Base-by-base conservation (phyloP, 2,329 filamentous ascomycete genomes). In the Monilinia aucupariae region DNA sequence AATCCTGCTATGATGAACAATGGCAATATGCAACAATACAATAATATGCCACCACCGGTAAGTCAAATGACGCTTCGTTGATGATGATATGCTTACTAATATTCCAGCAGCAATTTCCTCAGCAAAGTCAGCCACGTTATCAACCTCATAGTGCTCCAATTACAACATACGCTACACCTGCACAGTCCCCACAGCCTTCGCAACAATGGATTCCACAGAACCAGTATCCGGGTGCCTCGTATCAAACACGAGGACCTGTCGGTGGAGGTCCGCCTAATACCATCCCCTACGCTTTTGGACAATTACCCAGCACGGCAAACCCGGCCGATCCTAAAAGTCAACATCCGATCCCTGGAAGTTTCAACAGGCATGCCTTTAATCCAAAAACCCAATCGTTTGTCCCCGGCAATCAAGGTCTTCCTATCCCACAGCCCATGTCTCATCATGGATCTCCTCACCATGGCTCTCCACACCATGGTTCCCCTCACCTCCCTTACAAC, bases 331-430 rank as follows among this genome's bases (percentile, higher is more conserved):
- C 86, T 10, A 87, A 89, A 74, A 85, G 83, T 64, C 88, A 92
- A 72, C 91, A 96, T 73, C 90, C 91, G 7, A 86, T 96, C 63
- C 90, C 91, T 17, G 91, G 91, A 43, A 94, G 88, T 76, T 96
- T 85, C 73, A 91, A 89, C 72, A 83, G 92, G 64, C 90, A 91
- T 70, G 85, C 89, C 15, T 97, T 97, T 78, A 97, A 97, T 73
- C 93, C 92, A 0, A 92, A 96, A 77, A 97, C 90, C 20, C 90
- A 96, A 72, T 90, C 92, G 0, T 97, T 97, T 75, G 85, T 96
- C 30, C 93, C 93, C 1, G 81, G 80, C 59, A 79, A 84, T 65
- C 79, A 75, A 66, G 77, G 79, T 74, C 75, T 78, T 37, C 77
- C 80, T 4, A 78, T 80, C 67, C 80, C 79, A 48, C 76, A 74